phyloP scores from a whole-genome alignment of 2,329 filamentous ascomycete genomes.

The Phyllosticta capitalensis region DNA sequence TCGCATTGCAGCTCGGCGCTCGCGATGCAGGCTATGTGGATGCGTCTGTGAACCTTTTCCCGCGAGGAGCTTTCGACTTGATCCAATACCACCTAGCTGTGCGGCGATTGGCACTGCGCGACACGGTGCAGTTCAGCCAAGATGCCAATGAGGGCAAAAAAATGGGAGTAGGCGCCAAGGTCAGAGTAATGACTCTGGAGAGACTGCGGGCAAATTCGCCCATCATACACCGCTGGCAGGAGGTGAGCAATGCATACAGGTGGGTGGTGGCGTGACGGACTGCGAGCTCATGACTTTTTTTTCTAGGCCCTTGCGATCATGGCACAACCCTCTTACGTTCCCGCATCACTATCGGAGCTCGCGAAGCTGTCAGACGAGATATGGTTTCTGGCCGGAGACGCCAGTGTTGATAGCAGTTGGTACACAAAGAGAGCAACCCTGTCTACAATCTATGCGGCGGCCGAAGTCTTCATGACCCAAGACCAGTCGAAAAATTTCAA shows the following conservation, averaged over 20 bases:
- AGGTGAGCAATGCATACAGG: slow-evolving; percentile 45
- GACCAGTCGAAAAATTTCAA: slow-evolving; percentile 63
- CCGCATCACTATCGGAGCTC: slow-evolving; percentile 68
- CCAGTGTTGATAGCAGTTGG: slow-evolving; percentile 75
- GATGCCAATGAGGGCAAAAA: slow-evolving; percentile 22
- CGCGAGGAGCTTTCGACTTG: slow-evolving; percentile 70
- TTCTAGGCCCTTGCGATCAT: slow-evolving; percentile 75
- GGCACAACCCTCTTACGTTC: slow-evolving; percentile 72
- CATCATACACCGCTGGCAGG: slow-evolving; percentile 73
- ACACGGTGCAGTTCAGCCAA: slow-evolving; percentile 36
- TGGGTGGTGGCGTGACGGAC: background rate
- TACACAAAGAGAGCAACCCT: slow-evolving; percentile 63
- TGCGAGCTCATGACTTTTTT: slow-evolving; percentile 10
- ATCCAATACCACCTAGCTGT: slow-evolving; percentile 67
- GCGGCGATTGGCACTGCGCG: slow-evolving; percentile 51
- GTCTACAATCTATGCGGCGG: slow-evolving; percentile 56
- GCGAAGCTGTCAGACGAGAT: slow-evolving; percentile 84
- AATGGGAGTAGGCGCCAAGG: slow-evolving; percentile 50
- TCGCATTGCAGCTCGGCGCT: slow-evolving; percentile 66
- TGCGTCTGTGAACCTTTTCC: slow-evolving; percentile 74
- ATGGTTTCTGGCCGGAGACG: slow-evolving; percentile 75
- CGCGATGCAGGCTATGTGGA: slow-evolving; percentile 79
- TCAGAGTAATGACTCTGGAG: slow-evolving; percentile 65
- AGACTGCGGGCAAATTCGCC: slow-evolving; percentile 64
- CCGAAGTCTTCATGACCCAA: slow-evolving; percentile 90